Evolutionary conservation across 768 basidiomycete species (phyloP), one percentile per base, ranked within the genome.

Genomic region (Tulasnella sp.): DNA sequence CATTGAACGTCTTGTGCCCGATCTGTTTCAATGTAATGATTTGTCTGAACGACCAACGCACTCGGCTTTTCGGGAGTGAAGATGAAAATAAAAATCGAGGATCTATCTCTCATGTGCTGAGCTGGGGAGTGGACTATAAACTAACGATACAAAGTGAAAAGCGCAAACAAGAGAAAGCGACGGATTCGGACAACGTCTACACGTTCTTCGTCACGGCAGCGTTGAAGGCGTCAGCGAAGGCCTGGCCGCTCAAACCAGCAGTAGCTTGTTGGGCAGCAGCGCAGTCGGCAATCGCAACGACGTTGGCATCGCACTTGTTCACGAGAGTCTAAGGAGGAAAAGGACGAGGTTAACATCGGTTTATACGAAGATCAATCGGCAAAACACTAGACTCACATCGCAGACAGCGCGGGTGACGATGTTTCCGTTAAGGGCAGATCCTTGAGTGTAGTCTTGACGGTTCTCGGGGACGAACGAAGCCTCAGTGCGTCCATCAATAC

Each of bases 241-340:
- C 76, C 39, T 77, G 52, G 39, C 76, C 76, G 19, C 16, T 77
- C 48, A 77, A 68, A 31, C 76, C 76, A 48, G 76, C 52, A 31
- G 76, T 77, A 36, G 52, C 76, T 27, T 8, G 24, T 40, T 52
- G 44, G 38, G 76, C 76, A 52, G 76, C 76, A 56, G 76, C 56
- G 58, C 76, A 77, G 16, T 77, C 46, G 56, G 68, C 39, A 36
- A 77, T 77, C 9, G 76, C 76, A 24, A 77, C 76, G 27, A 40
- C 39, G 76, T 77, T 77, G 76, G 76, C 76, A 27, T 77, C 76
- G 56, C 76, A 77, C 76, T 68, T 76, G 76, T 52, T 48, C 27
- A 77, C 56, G 19, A 77, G 76, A 77, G 76, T 68, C 62, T 68
- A 68, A 1, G 34, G 10, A 16, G 12, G 6, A 6, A 18, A 12